Base-by-base conservation (phyloP, 352 stramenopile species). In the Aphanomyces stellatus region DNA sequence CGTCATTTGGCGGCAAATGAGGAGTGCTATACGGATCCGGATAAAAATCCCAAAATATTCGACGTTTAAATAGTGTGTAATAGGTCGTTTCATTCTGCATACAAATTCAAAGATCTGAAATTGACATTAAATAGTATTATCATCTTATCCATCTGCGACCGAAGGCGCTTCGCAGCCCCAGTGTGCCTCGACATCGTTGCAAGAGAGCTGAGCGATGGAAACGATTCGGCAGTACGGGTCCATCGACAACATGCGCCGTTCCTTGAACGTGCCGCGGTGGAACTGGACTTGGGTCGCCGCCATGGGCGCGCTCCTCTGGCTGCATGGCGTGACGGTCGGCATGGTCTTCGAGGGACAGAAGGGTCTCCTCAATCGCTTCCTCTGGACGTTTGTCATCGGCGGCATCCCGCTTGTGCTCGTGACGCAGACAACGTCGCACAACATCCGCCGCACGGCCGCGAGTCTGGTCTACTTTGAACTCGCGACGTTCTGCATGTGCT, bases 341-440 rank as follows among this genome's bases (percentile, higher is more conserved):
- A 59, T 67, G 60, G 60, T 60, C 10, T 67, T 67, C 25, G 60
- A 67, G 28, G 60, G 60, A 13, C 60, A 67, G n/a, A 67, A 67
- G 33, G 60, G 60, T n/a, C 49, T 67, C 31, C 35, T 67, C 5
- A 67, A 67, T 25, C 60, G 60, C 5, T 67, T 67, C 34, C 49
- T 67, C 6, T 67, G 60, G 60, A 67, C 60, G 7, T 67, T 67
- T 42, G 60, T 67, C 49, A 60, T 67, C 30, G 48, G 48, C 24
- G 37, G 51, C 19, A 40, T 67, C 24, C 60, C 60, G n/a, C 60
- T 67, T 22, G 37, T 67, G n/a, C 60, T 67, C 22, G 41, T 67
- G 15, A 67, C 41, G 42, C 60, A 67, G 28, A 59, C 60, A 17
- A 59, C 60, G 43, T 67, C 60, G 41, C 60, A 67, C 35, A 67